A percentile compares a stretch with the other conserved stretches of the same genome.
phyloP scores from a whole-genome alignment of 208 protist genomes.

The Trypanosomatidae sp. region DNA sequence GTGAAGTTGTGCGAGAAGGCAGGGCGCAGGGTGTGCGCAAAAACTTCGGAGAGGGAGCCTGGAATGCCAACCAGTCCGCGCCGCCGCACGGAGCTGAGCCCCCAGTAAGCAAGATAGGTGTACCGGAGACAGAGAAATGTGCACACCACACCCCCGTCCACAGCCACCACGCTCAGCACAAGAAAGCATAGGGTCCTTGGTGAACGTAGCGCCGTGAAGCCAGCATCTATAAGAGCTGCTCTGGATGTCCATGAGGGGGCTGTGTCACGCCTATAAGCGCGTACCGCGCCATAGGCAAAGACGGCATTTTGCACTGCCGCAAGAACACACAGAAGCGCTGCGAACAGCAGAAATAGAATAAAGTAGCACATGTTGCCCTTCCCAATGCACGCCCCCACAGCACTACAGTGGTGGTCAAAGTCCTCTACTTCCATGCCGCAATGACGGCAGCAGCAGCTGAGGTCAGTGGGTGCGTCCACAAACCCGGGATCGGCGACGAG shows the following conservation, averaged over 20 bases:
- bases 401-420: conserved; percentile 86
- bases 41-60: conserved; percentile 21
- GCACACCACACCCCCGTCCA: conserved; percentile 16
- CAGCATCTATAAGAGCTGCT: neutral
- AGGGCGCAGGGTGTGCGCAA: conserved; percentile 22
- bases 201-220: neutral
- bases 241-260: neutral
- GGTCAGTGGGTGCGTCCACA: conserved; percentile 15
- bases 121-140: conserved; percentile 21
- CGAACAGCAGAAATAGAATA: conserved; percentile 43
- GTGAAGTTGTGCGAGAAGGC: conserved; percentile 20
- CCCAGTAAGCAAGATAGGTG: conserved; percentile 12
- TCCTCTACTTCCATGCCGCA: conserved; percentile 55
- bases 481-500: conserved; percentile 57
- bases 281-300: neutral
- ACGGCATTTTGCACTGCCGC: neutral
- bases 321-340: conserved; percentile 17
- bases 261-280: neutral
- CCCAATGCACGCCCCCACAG: conserved; percentile 72
- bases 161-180: conserved; percentile 7
- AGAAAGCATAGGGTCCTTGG: conserved; percentile 1
- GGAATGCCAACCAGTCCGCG: conserved; percentile 17
- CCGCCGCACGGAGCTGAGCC: conserved; percentile 27
- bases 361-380: conserved; percentile 79
- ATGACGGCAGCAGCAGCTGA: conserved; percentile 40